These are phyloP conservation scores for Melanogaster broomeanus DNA, from an alignment of 768 basidiomycete species.

Conservation along the genomic window DNA sequence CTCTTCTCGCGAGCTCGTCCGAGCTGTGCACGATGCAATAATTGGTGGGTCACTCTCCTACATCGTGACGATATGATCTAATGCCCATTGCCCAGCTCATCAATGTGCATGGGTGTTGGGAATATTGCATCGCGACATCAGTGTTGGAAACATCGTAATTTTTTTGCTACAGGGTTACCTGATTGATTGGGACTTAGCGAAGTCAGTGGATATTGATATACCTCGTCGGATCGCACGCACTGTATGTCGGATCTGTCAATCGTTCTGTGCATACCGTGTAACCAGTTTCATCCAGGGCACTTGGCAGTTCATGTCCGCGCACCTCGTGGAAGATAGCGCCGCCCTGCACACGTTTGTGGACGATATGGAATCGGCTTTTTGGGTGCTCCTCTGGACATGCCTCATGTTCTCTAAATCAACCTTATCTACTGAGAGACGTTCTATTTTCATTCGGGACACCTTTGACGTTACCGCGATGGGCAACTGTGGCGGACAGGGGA, in stretches of 20 bases:
- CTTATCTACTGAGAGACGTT: neutral
- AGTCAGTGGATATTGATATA: neutral
- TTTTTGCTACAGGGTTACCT: neutral
- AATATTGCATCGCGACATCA: neutral
- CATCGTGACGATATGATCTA: neutral
- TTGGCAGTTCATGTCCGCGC: slow-evolving; percentile 1
- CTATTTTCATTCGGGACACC: neutral
- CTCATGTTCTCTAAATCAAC: neutral
- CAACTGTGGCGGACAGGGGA: too few species aligned
- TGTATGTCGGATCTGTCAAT: neutral
- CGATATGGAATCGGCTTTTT: slow-evolving; percentile 1
- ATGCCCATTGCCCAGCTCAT: neutral
- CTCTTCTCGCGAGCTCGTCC: neutral
- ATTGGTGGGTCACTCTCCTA: neutral
- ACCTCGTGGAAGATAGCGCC: neutral
- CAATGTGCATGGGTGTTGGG: neutral
- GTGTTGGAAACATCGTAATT: slow-evolving; percentile 1
- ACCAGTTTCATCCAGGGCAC: neutral
- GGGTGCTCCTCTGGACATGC: neutral
- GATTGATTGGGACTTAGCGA: slow-evolving; percentile 6
- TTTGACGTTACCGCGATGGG: too few species aligned
- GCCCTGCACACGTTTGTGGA: neutral
- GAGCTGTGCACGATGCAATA: neutral
- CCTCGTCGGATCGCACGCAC: neutral
- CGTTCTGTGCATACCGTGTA: neutral